Conservation (phyloP, 208 protist species). For the Leishmania mexicana region DNA sequence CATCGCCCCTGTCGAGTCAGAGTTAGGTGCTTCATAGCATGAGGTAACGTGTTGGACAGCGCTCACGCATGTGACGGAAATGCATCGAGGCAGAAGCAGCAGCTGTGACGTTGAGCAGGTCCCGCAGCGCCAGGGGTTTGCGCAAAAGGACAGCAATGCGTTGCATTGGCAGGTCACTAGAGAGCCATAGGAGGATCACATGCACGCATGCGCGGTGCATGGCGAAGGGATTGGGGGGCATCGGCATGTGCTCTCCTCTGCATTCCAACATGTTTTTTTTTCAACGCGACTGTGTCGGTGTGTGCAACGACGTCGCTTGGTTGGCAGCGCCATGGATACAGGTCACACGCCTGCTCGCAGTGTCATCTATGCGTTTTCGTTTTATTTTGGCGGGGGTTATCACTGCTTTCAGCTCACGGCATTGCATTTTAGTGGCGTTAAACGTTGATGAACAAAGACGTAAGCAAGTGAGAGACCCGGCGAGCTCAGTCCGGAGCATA, state of each 20-base stretch:
- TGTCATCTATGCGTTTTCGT: not conserved
- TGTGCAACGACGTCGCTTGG: not conserved
- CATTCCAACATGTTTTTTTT: not conserved
- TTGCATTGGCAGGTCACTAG: not conserved
- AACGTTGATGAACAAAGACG: not conserved
- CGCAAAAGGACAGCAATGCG: not conserved
- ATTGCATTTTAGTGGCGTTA: conserved; percentile 1
- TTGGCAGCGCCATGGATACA: not conserved
- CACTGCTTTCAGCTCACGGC: not conserved
- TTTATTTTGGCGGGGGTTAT: not conserved
- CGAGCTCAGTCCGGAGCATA: not conserved
- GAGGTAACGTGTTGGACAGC: not conserved
- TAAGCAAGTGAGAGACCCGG: not conserved
- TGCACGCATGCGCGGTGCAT: not conserved
- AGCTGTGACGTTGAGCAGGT: not conserved
- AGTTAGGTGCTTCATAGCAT: not conserved
- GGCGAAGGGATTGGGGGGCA: not conserved
- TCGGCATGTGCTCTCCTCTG: not conserved
- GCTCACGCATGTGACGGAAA: not conserved
- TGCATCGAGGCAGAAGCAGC: not conserved
- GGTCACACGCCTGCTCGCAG: not conserved
- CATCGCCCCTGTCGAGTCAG: not conserved
- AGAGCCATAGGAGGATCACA: not conserved
- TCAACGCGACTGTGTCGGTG: not conserved
- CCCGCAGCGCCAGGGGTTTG: not conserved